A percentile compares a stretch with the other conserved stretches of the same genome.
phyloP scores from a whole-genome alignment of 1,139 yeast genomes.

The Candida sp. region DNA sequence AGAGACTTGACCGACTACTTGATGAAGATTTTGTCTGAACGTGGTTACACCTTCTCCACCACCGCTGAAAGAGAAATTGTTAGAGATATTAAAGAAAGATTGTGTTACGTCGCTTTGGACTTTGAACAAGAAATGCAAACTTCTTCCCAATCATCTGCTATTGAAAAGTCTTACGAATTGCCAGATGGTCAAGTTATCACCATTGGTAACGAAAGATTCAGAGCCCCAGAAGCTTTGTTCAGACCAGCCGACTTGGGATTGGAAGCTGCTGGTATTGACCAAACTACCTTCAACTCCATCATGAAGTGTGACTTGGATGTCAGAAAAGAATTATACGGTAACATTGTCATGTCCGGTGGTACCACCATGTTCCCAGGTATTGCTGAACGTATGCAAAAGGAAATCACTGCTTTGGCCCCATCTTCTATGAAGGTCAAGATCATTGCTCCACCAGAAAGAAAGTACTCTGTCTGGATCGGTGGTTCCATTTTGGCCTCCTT shows the following conservation, averaged over 20 bases:
- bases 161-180: conserved; percentile 98
- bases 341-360: conserved; percentile 99
- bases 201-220: conserved; percentile 99
- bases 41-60: conserved; percentile 99
- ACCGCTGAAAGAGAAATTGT: conserved; percentile 99
- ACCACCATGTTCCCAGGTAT: conserved; percentile 99
- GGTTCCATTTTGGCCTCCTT: conserved; percentile 99
- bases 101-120: conserved; percentile 97
- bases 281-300: conserved; percentile 99
- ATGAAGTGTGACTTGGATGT: conserved; percentile 99
- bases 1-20: conserved; percentile 99
- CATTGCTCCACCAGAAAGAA: conserved; percentile 99
- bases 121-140: conserved; percentile 99
- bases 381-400: conserved; percentile 99
- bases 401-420: conserved; percentile 99
- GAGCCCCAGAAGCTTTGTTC: conserved; percentile 99
- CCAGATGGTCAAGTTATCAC: conserved; percentile 99
- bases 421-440: conserved; percentile 99
- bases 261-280: conserved; percentile 99
- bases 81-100: conserved; percentile 99
- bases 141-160: conserved; percentile 97
- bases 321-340: conserved; percentile 98
- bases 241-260: conserved; percentile 98
- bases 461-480: conserved; percentile 99
- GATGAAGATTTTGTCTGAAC: conserved; percentile 98